phyloP scores from a whole-genome alignment of 768 basidiomycete species.

The Pleurotus platypus region DNA sequence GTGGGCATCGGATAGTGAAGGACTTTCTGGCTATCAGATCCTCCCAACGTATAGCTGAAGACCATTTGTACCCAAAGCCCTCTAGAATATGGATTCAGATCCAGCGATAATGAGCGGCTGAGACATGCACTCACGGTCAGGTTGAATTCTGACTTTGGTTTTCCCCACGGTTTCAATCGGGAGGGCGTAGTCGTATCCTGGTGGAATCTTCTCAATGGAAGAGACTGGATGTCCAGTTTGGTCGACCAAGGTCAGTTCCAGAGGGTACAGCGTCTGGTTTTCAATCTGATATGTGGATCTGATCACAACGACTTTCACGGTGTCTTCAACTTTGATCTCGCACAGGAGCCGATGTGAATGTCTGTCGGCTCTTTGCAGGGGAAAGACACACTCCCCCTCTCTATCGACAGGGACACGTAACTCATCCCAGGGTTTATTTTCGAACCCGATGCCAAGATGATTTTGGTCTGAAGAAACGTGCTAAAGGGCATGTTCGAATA shows the following conservation, averaged over 20 bases:
- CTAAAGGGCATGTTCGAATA: conserved; percentile 24
- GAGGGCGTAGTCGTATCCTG: conserved; percentile 83
- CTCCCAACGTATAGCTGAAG: conserved; percentile 82
- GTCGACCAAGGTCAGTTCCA: conserved; percentile 90
- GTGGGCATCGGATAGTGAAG: conserved; percentile 83
- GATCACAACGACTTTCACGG: conserved; percentile 91
- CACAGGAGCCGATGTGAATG: conserved; percentile 80
- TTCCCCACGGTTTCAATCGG: conserved; percentile 88
- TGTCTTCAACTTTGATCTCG: conserved; percentile 86
- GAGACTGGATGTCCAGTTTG: conserved; percentile 77
- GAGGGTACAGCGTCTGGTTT: conserved; percentile 86
- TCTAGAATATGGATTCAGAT: conserved; percentile 42
- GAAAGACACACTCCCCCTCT: conserved; percentile 89
- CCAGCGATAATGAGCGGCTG: not conserved
- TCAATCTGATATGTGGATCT: conserved; percentile 90
- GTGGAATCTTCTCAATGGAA: conserved; percentile 81
- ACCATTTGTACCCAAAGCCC: conserved; percentile 97
- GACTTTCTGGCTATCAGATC: conserved; percentile 69
- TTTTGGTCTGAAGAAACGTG: conserved; percentile 76
- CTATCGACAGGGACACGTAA: conserved; percentile 87
- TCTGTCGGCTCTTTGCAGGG: conserved; percentile 71
- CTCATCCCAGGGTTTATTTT: conserved; percentile 87
- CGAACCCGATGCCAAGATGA: conserved; percentile 79
- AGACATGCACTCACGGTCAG: conserved; percentile 68
- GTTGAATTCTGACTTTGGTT: conserved; percentile 80